Percentiles rank a stretch among this genome's conserved stretches.
These are phyloP conservation scores for Rubus idaeus DNA, from an alignment of 306 rosid genomes.

Conservation along the genomic window DNA sequence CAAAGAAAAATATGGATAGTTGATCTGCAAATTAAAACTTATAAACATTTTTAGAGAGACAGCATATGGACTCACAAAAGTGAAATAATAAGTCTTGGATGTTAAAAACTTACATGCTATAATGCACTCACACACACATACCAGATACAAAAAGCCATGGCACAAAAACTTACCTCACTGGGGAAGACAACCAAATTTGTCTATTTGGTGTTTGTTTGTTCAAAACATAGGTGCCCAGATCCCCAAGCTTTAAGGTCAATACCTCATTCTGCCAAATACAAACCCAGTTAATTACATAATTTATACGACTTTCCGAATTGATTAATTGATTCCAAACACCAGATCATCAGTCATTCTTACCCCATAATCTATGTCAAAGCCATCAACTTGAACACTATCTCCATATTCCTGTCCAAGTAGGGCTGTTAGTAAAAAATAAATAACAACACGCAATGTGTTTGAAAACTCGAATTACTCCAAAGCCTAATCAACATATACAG, in stretches of 20 bases:
- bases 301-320: background rate
- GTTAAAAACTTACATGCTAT: background rate
- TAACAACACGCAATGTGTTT: background rate
- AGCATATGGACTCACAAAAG: background rate
- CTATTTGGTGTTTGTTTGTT: constrained; percentile 90
- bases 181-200: constrained; percentile 89
- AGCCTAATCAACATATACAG: background rate
- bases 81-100: background rate
- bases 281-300: constrained; percentile 14
- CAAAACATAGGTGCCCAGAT: constrained; percentile 72
- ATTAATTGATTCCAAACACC: background rate
- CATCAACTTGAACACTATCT: constrained; percentile 67
- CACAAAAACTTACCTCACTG: constrained; percentile 53
- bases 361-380: constrained; percentile 92
- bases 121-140: background rate
- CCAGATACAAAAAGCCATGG: background rate
- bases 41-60: background rate
- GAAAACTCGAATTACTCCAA: background rate
- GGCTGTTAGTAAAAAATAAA: constrained; percentile 1
- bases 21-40: background rate
- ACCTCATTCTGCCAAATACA: constrained; percentile 62
- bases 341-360: constrained; percentile 40
- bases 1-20: background rate
- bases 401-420: constrained; percentile 67
- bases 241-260: constrained; percentile 71